Conservation (phyloP, 225 moss, liverwort and hornwort genomes). For the Lunularia cruciata region DNA sequence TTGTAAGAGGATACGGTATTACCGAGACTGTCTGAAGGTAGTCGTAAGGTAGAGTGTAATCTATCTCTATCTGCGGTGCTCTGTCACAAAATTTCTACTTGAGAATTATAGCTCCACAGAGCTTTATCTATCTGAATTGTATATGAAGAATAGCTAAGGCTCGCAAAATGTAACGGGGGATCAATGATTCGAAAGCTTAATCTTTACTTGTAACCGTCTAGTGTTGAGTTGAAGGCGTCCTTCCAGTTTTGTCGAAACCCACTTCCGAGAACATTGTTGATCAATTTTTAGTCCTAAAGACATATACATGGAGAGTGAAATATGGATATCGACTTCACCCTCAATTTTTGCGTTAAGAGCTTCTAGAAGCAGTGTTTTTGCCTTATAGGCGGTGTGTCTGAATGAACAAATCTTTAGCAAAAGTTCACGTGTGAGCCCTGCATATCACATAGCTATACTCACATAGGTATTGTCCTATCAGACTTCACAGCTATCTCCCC, state of each 20-base stretch:
- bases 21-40: conserved; percentile 17
- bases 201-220: not conserved
- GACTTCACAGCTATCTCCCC: too few species aligned
- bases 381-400: too few species aligned
- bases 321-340: too few species aligned
- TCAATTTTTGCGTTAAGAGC: too few species aligned
- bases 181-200: not conserved
- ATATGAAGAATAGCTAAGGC: not conserved
- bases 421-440: too few species aligned
- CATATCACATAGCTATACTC: too few species aligned
- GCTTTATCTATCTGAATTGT: too few species aligned
- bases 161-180: not conserved
- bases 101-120: not conserved
- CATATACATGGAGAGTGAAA: not conserved
- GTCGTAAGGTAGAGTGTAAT: conserved; percentile 6
- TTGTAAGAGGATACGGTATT: not conserved
- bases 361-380: too few species aligned
- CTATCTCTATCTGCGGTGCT: conserved; percentile 10
- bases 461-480: too few species aligned
- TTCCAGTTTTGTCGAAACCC: not conserved
- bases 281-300: not conserved
- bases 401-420: too few species aligned
- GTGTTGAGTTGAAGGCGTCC: not conserved
- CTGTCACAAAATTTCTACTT: conserved; percentile 9
- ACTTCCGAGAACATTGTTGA: not conserved